Conservation (phyloP, 208 protist genomes). For the Leishmania arabica region DNA sequence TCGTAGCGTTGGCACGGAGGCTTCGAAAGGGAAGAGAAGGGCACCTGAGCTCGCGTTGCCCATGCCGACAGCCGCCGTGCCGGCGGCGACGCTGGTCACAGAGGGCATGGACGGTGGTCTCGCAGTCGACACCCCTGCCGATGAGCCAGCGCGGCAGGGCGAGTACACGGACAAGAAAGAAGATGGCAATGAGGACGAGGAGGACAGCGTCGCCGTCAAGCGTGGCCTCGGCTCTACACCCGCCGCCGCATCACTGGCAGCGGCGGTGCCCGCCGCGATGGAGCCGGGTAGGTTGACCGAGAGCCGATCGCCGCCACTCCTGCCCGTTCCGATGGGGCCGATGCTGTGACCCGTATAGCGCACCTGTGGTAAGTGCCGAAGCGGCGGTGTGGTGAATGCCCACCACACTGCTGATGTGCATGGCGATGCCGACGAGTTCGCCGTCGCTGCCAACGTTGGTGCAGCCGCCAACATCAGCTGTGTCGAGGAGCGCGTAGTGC, state of each 20-base stretch:
- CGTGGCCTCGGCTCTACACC: not conserved
- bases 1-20: not conserved
- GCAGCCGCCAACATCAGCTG: not conserved
- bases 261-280: not conserved
- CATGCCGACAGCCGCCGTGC: not conserved
- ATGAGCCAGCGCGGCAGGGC: not conserved
- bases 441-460: not conserved
- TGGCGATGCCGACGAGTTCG: not conserved
- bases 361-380: not conserved
- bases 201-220: not conserved
- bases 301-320: not conserved
- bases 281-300: not conserved
- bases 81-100: not conserved
- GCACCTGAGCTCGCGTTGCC: not conserved
- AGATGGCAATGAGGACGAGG: not conserved
- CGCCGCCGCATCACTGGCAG: not conserved
- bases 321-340: not conserved
- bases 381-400: not conserved
- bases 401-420: not conserved
- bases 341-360: not conserved
- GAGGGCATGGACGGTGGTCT: not conserved
- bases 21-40: not conserved
- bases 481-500: not conserved
- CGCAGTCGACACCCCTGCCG: not conserved
- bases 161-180: not conserved